Percentiles rank a stretch among this genome's conserved stretches.
These are phyloP conservation scores for Neurospora sp. DNA, from an alignment of 495 filamentous ascomycete species.

Conservation along the genomic window DNA sequence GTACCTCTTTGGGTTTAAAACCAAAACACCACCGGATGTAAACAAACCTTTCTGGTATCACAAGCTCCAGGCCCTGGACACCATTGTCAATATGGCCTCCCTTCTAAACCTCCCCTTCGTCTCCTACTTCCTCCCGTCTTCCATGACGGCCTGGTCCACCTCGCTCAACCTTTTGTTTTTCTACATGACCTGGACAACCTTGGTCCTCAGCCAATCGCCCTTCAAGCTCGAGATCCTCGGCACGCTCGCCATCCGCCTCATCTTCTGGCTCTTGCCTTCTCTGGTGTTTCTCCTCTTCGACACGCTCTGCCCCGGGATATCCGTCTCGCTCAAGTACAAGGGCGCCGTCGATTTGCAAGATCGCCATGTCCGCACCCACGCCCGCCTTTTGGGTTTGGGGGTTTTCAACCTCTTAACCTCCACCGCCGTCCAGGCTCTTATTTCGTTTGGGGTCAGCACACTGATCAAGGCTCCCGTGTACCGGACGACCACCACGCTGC, in stretches of 20 bases:
- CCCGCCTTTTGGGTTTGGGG: constrained; percentile 40
- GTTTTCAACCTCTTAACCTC: constrained; percentile 57
- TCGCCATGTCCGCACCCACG: constrained; percentile 31
- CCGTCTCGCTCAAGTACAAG: constrained; percentile 57
- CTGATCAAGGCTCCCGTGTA: constrained; percentile 9
- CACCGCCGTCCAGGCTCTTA: constrained; percentile 41
- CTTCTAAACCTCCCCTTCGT: constrained; percentile 63
- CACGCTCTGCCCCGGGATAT: constrained; percentile 52
- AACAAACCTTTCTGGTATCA: background rate
- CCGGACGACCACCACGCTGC: constrained; percentile 24
- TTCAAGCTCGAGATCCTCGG: constrained; percentile 68
- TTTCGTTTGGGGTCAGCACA: constrained; percentile 27
- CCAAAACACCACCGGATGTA: background rate
- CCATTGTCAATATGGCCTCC: constrained; percentile 40
- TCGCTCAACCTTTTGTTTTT: constrained; percentile 83
- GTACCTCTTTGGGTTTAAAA: background rate
- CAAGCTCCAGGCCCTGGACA: background rate
- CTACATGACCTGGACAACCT: constrained; percentile 79
- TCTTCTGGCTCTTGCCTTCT: constrained; percentile 68
- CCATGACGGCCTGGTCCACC: constrained; percentile 56
- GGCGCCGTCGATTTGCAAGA: constrained; percentile 54
- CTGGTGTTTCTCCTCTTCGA: constrained; percentile 67
- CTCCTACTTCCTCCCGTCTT: constrained; percentile 48
- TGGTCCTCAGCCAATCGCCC: constrained; percentile 66
- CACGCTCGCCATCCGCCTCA: constrained; percentile 52